Evolutionary conservation across 2,329 filamentous ascomycete species (phyloP).

Genomic region (Colletotrichum tanaceti): DNA sequence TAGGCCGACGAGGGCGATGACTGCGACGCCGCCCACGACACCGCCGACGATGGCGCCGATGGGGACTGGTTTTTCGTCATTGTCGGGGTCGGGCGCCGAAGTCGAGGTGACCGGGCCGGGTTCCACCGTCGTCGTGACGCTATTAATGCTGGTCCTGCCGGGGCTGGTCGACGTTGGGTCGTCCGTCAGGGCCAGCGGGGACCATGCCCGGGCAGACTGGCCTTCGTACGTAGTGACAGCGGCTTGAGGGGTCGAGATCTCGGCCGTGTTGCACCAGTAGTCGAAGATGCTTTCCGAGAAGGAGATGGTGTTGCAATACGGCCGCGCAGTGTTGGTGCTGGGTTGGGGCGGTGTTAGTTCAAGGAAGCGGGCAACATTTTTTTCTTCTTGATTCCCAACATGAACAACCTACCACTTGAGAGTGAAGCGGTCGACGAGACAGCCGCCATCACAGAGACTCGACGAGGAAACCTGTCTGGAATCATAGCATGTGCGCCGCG

Average conservation of each 20-base stretch:
- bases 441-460: constrained; percentile 55
- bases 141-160: constrained; percentile 10
- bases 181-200: constrained; percentile 32
- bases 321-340: constrained; percentile 51
- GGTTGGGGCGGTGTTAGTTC: constrained; percentile 41
- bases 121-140: constrained; percentile 1
- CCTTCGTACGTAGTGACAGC: constrained; percentile 57
- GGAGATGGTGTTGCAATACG: constrained; percentile 60
- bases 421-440: constrained; percentile 54
- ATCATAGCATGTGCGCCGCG: constrained; percentile 55
- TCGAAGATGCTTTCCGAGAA: constrained; percentile 56
- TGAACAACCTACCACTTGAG: constrained; percentile 58
- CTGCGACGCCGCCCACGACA: constrained; percentile 52
- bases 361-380: too few species aligned
- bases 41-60: constrained; percentile 54
- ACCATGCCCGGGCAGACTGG: constrained; percentile 50
- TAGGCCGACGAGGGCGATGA: constrained; percentile 47
- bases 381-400: too few species aligned
- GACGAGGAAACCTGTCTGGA: constrained; percentile 49
- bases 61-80: constrained; percentile 41
- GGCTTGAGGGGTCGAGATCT: constrained; percentile 49
- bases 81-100: constrained; percentile 4
- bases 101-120: background rate
- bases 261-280: constrained; percentile 56
- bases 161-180: constrained; percentile 11